Base-by-base conservation (phyloP, 164 flowering plant species). In the Cinnamomum micranthum region DNA sequence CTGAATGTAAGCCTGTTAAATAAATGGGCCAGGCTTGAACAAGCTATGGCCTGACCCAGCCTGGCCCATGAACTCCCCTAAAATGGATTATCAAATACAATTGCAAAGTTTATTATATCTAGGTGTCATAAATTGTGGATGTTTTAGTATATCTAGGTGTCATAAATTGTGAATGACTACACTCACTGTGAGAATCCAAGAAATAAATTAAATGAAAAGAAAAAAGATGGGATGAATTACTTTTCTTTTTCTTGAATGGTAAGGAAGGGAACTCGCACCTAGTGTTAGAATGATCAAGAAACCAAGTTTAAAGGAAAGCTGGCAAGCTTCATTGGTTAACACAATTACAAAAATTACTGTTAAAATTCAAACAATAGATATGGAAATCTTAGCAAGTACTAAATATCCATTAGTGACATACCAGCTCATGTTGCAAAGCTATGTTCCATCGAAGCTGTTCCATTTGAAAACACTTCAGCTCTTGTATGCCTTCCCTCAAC, bases 381-480 rank as follows among this genome's bases (percentile, higher is more conserved):
- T 13, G 17, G 28, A 27, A 28, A 28, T 6, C 50, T 33, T 12
- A 64, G 24, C 14, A 11, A 64, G 14, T 64, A 24, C 2, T 17
- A 20, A 64, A 24, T 17, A 64, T 28, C 7, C 19, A 67, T n/a
- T 5, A 67, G 47, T 64, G 23, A 6, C 67, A 24, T 91, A 94
- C 98, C 97, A 89, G 87, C 78, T 88, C 90, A 72, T 81, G 78
- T 83, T 91, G 89, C 86, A 91, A 72, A 14, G 22, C 63, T 69
- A 19, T 73, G 47, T 74, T 85, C 82, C 82, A 88, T 50, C 59
- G 65, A 66, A 55, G 62, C 66, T 91, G 91, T 68, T 87, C 87
- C 72, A 19, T 50, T 65, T 75, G 81, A 64, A 84, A 82, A 68
- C 74, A 78, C 88, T 84, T 87, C 19, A 90, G 82, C 78, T 87